Conservation (phyloP, 192 early-diverging fungal genomes). For the Entomortierella parvispora region DNA sequence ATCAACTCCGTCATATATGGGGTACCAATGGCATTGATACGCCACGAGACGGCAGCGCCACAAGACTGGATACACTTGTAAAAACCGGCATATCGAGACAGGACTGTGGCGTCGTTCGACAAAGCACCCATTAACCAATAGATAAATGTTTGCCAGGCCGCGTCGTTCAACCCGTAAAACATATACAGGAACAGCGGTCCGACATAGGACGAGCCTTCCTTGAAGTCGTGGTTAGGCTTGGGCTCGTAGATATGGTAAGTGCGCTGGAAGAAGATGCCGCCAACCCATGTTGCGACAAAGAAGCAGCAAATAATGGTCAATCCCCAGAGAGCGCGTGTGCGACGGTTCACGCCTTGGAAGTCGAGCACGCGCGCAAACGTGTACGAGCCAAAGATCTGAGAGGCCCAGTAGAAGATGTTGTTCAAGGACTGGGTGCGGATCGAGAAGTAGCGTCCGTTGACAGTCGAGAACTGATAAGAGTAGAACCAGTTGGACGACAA, state of each 20-base stretch:
- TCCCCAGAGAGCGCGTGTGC: conserved; percentile 70
- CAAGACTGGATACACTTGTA: conserved; percentile 93
- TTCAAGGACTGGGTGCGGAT: conserved; percentile 78
- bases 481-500: conserved; percentile 85
- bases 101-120: conserved; percentile 80
- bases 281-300: conserved; percentile 74
- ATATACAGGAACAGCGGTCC: conserved; percentile 77
- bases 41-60: conserved; percentile 77
- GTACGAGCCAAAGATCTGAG: conserved; percentile 77
- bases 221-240: conserved; percentile 56
- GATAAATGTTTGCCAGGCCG: conserved; percentile 77
- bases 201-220: conserved; percentile 54
- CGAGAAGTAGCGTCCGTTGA: conserved; percentile 75
- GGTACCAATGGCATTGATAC: conserved; percentile 66
- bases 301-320: conserved; percentile 56
- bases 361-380: conserved; percentile 77
- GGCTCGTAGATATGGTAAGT: conserved; percentile 53
- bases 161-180: conserved; percentile 81
- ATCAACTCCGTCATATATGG: conserved; percentile 46
- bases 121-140: conserved; percentile 92
- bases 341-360: conserved; percentile 60
- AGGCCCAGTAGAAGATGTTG: conserved; percentile 80
- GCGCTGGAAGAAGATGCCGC: conserved; percentile 68
- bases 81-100: conserved; percentile 83
- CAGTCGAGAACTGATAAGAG: conserved; percentile 69